These are phyloP conservation scores for Pilaira anomala DNA, from an alignment of 192 early-diverging fungal genomes.

Conservation along the genomic window DNA sequence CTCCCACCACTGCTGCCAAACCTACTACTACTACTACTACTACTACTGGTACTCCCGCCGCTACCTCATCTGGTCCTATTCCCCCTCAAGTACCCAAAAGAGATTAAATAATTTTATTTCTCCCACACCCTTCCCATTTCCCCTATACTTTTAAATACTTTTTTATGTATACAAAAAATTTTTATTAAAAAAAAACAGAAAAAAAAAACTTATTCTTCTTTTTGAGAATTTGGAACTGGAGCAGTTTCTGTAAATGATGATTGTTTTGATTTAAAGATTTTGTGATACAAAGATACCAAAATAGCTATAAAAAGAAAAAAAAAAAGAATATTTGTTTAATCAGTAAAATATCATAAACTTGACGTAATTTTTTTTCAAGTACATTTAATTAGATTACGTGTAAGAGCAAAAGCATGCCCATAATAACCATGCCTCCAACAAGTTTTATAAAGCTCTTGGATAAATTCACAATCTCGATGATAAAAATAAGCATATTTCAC, in stretches of 20 bases:
- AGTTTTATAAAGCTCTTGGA: background rate
- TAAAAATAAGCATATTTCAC: background rate
- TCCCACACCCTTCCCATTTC: background rate
- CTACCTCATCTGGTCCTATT: too few species aligned
- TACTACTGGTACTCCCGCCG: too few species aligned
- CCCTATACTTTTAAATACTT: background rate
- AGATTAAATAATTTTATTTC: background rate
- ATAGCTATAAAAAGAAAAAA: background rate
- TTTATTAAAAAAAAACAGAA: background rate
- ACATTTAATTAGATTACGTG: background rate
- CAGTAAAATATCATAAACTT: too few species aligned
- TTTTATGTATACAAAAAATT: background rate
- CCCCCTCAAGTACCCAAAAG: too few species aligned
- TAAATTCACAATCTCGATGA: background rate
- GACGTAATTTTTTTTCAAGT: background rate
- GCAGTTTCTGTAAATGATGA: background rate
- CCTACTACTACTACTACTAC: too few species aligned
- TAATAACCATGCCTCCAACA: background rate
- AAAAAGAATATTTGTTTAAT: background rate
- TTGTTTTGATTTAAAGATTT: background rate
- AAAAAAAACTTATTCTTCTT: too few species aligned
- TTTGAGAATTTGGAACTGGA: too few species aligned
- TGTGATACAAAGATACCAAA: background rate
- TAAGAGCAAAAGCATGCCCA: background rate
- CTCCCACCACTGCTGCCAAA: background rate